Evolutionary conservation across 1,284 basidiomycete species (phyloP).

Genomic region (Ustilago vetiveriae): DNA sequence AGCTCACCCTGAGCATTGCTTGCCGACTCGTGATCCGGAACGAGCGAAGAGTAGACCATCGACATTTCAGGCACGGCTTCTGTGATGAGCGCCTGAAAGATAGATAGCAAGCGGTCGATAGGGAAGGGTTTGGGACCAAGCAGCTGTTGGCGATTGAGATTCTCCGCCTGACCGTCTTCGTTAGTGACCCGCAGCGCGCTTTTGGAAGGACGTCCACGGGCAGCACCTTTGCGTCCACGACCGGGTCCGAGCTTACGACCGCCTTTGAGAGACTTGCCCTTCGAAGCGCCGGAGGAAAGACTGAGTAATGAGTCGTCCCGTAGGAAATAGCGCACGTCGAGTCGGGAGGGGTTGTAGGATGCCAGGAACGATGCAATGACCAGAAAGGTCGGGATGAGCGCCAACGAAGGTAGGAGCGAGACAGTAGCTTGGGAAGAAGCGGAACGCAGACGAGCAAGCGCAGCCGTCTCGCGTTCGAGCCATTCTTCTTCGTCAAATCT

Average conservation of each 20-base stretch:
- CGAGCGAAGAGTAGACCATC: conserved; percentile 57
- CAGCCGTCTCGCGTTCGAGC: conserved; percentile 26
- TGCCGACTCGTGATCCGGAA: conserved; percentile 66
- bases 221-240: conserved; percentile 26
- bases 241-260: conserved; percentile 33
- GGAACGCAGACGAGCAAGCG: conserved; percentile 10
- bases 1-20: conserved; percentile 43
- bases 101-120: conserved; percentile 82
- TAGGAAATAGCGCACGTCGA: conserved; percentile 72
- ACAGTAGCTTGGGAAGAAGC: conserved; percentile 30
- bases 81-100: conserved; percentile 82
- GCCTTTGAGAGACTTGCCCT: conserved; percentile 37
- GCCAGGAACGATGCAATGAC: conserved; percentile 84
- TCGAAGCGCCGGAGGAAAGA: conserved; percentile 27
- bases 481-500: conserved; percentile 45
- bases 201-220: conserved; percentile 33
- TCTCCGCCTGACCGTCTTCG: conserved; percentile 40
- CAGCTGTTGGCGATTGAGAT: conserved; percentile 76
- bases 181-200: conserved; percentile 18
- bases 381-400: conserved; percentile 73
- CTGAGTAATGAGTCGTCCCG: conserved; percentile 50
- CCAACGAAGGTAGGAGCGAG: conserved; percentile 29
- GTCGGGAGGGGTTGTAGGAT: conserved; percentile 83
- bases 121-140: conserved; percentile 83
- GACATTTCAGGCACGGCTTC: conserved; percentile 76